Percentiles rank a stretch among this genome's conserved stretches.
These are phyloP conservation scores for Dictyostelium purpureum DNA, from an alignment of 78 protist species.

Conservation along the genomic window DNA sequence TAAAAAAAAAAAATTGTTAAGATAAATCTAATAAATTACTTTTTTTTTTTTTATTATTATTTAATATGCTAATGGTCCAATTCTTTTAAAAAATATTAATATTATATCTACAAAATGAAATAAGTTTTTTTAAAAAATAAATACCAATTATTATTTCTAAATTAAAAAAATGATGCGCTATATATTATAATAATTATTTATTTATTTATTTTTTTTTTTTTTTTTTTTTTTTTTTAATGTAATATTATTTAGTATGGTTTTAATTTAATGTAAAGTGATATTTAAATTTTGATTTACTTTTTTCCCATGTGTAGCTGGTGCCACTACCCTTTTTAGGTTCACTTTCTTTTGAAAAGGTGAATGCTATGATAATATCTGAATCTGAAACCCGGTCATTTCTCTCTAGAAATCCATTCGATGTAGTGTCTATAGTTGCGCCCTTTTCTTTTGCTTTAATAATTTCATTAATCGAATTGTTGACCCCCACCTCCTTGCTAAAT, in stretches of 20 bases:
- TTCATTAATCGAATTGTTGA: background rate
- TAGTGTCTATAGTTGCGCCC: constrained; percentile 28
- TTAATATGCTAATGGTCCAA: too few relatives aligned
- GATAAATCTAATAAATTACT: too few relatives aligned
- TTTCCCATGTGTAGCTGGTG: background rate
- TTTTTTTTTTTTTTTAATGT: too few relatives aligned
- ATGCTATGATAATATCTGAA: constrained; percentile 10
- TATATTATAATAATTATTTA: background rate
- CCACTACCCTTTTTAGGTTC: constrained; percentile 1
- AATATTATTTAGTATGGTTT: background rate
- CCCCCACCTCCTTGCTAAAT: background rate
- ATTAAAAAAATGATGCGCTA: too few relatives aligned
- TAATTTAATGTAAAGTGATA: background rate
- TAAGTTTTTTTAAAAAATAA: background rate
- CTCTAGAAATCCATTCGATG: background rate
- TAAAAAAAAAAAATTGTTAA: too few relatives aligned
- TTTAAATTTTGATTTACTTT: background rate
- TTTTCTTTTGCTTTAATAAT: background rate
- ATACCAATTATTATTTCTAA: background rate
- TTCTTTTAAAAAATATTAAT: too few relatives aligned
- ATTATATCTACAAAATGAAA: too few relatives aligned
- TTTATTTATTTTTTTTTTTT: background rate
- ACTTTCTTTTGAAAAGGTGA: too few relatives aligned
- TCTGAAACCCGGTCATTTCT: background rate
- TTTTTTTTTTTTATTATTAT: too few relatives aligned